Conservation (phyloP, 176 grass and related monocot genomes). For the Areca catechu region DNA sequence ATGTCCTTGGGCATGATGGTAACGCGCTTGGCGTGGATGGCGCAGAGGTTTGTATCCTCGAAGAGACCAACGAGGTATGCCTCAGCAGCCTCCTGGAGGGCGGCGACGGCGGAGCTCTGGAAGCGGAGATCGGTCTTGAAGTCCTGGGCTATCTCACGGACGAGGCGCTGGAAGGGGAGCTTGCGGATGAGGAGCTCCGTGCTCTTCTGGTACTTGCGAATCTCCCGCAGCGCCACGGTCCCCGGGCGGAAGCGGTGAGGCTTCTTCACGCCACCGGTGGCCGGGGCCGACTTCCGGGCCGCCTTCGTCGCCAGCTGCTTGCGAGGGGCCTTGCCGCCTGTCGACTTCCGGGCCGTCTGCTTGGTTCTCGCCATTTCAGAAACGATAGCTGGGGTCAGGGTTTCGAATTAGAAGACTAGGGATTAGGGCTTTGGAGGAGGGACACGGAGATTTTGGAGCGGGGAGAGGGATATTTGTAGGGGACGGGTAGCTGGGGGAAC, state of each 20-base stretch:
- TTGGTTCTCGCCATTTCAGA: slow-evolving; percentile 58
- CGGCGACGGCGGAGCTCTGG: slow-evolving; percentile 50
- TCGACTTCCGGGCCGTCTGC: slow-evolving; percentile 80
- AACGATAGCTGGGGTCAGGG: background rate
- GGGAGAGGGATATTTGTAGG: slow-evolving; percentile 32
- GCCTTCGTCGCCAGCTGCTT: slow-evolving; percentile 94
- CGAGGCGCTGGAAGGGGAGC: slow-evolving; percentile 67
- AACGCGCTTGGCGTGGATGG: slow-evolving; percentile 82
- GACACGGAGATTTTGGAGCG: background rate
- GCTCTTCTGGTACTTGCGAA: slow-evolving; percentile 95
- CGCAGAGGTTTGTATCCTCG: slow-evolving; percentile 93
- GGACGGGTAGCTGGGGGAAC: slow-evolving; percentile 9
- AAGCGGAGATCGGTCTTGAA: slow-evolving; percentile 91
- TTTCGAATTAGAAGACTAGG: background rate
- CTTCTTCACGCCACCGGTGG: slow-evolving; percentile 89
- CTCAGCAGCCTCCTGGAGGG: slow-evolving; percentile 77
- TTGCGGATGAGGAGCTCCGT: slow-evolving; percentile 89
- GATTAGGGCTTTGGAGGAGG: background rate
- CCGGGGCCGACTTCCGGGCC: slow-evolving; percentile 72
- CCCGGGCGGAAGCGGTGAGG: slow-evolving; percentile 63
- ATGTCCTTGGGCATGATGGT: slow-evolving; percentile 99
- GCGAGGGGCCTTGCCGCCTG: slow-evolving; percentile 64
- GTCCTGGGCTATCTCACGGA: slow-evolving; percentile 78
- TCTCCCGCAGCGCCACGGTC: slow-evolving; percentile 65
- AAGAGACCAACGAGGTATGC: slow-evolving; percentile 79